A percentile compares a stretch with the other conserved stretches of the same genome.
These are phyloP conservation scores for Candida qinlingensis DNA, from an alignment of 805 yeast genomes.

Conservation along the genomic window DNA sequence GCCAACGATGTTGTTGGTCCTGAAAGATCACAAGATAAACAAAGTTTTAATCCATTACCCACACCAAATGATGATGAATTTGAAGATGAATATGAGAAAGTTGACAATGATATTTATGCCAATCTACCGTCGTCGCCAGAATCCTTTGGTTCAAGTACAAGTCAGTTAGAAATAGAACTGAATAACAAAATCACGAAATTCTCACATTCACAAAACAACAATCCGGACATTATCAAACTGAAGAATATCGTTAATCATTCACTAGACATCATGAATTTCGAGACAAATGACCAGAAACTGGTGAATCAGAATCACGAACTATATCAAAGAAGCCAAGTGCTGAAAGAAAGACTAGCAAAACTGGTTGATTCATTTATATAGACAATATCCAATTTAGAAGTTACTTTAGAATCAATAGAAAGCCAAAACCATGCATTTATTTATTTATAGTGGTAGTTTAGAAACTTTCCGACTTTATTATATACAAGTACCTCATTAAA, in stretches of 20 bases:
- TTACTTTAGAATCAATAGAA: too few relatives aligned
- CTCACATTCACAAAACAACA: constrained; percentile 8
- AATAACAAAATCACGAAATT: constrained; percentile 11
- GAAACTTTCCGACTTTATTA: background rate
- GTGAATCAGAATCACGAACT: constrained; percentile 12
- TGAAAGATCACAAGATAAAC: background rate
- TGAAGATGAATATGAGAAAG: background rate
- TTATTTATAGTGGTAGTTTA: background rate
- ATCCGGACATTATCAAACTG: constrained; percentile 15
- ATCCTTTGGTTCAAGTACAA: constrained; percentile 11
- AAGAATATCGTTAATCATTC: constrained; percentile 14
- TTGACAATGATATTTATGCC: constrained; percentile 1
- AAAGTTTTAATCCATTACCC: constrained; percentile 8
- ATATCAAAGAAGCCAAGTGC: constrained; percentile 6
- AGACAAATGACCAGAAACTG: constrained; percentile 10
- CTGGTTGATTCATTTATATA: constrained; percentile 15
- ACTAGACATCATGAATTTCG: constrained; percentile 14
- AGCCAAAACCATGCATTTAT: background rate
- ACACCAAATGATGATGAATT: constrained; percentile 14
- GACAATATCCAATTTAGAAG: too few relatives aligned
- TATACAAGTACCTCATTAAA: constrained; percentile 5
- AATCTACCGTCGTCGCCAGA: constrained; percentile 21
- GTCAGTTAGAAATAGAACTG: constrained; percentile 20
- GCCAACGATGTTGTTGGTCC: background rate
- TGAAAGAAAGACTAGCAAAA: constrained; percentile 8